These are phyloP conservation scores for Protea cynaroides DNA, from an alignment of 164 flowering plant species.

Conservation along the genomic window DNA sequence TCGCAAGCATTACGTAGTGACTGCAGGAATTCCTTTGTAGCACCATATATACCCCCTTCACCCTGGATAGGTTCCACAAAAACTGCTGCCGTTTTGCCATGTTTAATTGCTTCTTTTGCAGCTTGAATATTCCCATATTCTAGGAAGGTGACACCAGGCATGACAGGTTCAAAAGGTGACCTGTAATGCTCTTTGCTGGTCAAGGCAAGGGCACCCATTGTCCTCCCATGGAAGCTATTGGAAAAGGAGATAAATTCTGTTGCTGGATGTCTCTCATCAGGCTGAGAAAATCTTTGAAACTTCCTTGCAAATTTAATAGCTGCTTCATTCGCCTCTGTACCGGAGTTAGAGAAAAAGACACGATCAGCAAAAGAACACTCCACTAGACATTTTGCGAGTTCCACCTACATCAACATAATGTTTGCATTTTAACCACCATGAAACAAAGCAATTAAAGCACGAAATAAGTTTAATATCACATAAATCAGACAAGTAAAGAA, in stretches of 20 bases:
- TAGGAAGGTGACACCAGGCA: conserved; percentile 91
- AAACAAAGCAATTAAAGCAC: background rate
- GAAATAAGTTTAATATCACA: no score
- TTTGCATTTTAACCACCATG: conserved; percentile 2
- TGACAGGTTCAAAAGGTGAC: conserved; percentile 82
- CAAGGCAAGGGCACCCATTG: conserved; percentile 92
- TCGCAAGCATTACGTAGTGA: conserved; percentile 68
- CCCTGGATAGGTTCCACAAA: conserved; percentile 98
- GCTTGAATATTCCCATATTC: conserved; percentile 73
- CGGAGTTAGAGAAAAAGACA: conserved; percentile 86
- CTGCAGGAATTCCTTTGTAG: conserved; percentile 72
- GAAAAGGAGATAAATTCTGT: conserved; percentile 67
- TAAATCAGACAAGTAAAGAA: no score
- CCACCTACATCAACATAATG: conserved; percentile 42
- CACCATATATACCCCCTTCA: conserved; percentile 89
- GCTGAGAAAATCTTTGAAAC: conserved; percentile 51
- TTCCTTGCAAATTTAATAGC: conserved; percentile 90
- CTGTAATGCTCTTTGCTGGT: conserved; percentile 89
- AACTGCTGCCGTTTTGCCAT: conserved; percentile 76
- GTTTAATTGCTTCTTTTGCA: conserved; percentile 41
- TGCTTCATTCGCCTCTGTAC: conserved; percentile 98
- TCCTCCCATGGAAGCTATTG: conserved; percentile 88
- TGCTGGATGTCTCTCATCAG: conserved; percentile 50
- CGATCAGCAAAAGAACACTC: conserved; percentile 80
- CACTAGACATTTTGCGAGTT: conserved; percentile 78